Base-by-base conservation (phyloP, 345 rosid species). In the Schrenkiella parvula region DNA sequence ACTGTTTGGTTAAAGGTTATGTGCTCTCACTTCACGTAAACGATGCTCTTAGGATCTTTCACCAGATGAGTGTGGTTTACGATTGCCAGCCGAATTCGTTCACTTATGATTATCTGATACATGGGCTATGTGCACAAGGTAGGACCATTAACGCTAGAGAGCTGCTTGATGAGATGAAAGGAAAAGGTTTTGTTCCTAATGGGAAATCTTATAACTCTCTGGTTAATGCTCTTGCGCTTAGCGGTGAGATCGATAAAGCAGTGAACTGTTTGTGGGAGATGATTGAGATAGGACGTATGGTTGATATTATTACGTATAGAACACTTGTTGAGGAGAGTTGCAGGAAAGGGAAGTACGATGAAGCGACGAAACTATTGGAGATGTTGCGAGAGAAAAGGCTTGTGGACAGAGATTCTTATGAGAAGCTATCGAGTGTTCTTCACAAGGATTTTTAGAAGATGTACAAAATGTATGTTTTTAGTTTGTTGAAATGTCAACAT, bases 21-120 rank as follows among this genome's bases (percentile, higher is more conserved):
- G 91, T 90, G 55, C 89, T 93, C 26, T 87, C 98, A 2, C 90
- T 89, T 56, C 98, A 90, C 44, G 91, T 93, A 18, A 93, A 93
- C 44, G 97, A 93, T 77, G 98, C 98, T 48, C 81, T 93, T 22
- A 86, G 98, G 63, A 81, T 90, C 75, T 93, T 93, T 79, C 98
- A 93, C 22, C 97, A 93, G 50, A 90, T 93, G 93, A 88, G 82
- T 38, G 86, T 79, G 32, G 86, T 88, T 15, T 93, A 93, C 48
- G 67, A 75, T 25, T 89, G 95, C 63, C 43, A 28, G 73, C 97
- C 98, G 3, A 93, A 89, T 67, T 79, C 95, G 34, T 90, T 80
- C 67, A 84, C 97, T 7, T 90, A 89, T 58, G 90, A 89, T 79
- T 89, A 87, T 85, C 68, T 93, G 71, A 85, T 93, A 62, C 90